Evolutionary conservation across 164 flowering plant genomes (phyloP).

Genomic region (Stephania japonica): DNA sequence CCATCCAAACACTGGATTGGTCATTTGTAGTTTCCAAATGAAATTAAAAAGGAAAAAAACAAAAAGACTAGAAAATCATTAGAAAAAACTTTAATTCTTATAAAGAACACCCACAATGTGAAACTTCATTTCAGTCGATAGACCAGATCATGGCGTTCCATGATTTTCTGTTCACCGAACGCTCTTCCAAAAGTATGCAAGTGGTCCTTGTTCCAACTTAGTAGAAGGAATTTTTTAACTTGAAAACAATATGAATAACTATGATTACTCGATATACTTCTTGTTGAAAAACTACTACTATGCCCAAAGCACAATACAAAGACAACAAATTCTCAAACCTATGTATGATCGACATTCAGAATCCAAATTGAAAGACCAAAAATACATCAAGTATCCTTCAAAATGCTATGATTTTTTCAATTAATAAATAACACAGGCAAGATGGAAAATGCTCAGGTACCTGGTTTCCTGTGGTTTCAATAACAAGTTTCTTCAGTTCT

Average conservation of each 20-base stretch:
- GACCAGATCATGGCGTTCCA: background rate
- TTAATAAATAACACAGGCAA: background rate
- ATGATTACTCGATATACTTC: background rate
- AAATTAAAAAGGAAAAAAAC: background rate
- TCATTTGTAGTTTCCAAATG: background rate
- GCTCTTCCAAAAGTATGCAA: background rate
- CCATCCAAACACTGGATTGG: too few relatives aligned
- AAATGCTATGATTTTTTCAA: background rate
- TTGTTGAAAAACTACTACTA: background rate
- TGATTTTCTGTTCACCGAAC: background rate
- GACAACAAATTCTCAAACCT: background rate
- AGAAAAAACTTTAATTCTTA: too few relatives aligned
- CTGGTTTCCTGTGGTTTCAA: slow-evolving; percentile 95
- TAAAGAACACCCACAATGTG: too few relatives aligned
- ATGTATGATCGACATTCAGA: background rate
- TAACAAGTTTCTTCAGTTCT: slow-evolving; percentile 64
- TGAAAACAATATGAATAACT: background rate
- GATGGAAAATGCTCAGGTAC: slow-evolving; percentile 22
- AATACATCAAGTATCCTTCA: background rate
- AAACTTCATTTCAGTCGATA: background rate
- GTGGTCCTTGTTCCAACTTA: background rate
- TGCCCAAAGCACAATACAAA: background rate
- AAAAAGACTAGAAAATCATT: background rate
- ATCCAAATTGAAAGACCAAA: background rate
- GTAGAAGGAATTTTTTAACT: background rate